These are phyloP conservation scores for Euclidium syriacum DNA, from an alignment of 345 rosid genomes.

Conservation along the genomic window DNA sequence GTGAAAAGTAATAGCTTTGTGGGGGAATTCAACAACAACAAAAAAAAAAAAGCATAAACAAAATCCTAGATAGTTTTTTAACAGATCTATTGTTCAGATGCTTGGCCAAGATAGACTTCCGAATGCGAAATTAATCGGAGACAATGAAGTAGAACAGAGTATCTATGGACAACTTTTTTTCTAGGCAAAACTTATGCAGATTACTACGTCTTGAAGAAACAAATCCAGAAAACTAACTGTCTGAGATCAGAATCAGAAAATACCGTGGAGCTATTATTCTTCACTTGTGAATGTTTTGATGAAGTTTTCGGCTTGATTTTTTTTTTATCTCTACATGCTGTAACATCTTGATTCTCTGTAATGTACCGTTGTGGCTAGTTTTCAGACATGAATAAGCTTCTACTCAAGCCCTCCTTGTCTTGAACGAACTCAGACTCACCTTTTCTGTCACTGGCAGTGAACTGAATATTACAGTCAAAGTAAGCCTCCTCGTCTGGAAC, in stretches of 20 bases:
- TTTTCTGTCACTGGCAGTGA: no score
- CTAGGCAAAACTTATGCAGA: slow-evolving; percentile 50
- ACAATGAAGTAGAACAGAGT: slow-evolving; percentile 63
- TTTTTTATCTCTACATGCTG: background rate
- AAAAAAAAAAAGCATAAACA: background rate
- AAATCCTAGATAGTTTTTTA: background rate
- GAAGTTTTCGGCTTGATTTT: slow-evolving; percentile 6
- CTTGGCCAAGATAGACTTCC: slow-evolving; percentile 67
- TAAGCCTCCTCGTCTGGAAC: no score
- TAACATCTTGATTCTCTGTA: slow-evolving; percentile 15
- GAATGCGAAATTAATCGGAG: slow-evolving; percentile 57
- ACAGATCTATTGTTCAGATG: slow-evolving; percentile 70
- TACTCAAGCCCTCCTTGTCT: no score
- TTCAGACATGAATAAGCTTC: slow-evolving; percentile 5
- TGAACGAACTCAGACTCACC: no score
- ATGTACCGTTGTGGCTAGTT: slow-evolving; percentile 5
- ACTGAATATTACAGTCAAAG: no score
- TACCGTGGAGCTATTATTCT: no score
- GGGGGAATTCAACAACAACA: no score
- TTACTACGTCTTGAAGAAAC: slow-evolving; percentile 36
- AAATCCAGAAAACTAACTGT: background rate
- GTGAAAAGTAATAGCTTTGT: no score
- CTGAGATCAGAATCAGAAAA: no score
- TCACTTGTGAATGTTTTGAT: background rate
- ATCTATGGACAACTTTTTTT: slow-evolving; percentile 76